A percentile compares a stretch with the other conserved stretches of the same genome.
phyloP scores from a whole-genome alignment of 306 rosid genomes.

The Styphnolobium japonicum region DNA sequence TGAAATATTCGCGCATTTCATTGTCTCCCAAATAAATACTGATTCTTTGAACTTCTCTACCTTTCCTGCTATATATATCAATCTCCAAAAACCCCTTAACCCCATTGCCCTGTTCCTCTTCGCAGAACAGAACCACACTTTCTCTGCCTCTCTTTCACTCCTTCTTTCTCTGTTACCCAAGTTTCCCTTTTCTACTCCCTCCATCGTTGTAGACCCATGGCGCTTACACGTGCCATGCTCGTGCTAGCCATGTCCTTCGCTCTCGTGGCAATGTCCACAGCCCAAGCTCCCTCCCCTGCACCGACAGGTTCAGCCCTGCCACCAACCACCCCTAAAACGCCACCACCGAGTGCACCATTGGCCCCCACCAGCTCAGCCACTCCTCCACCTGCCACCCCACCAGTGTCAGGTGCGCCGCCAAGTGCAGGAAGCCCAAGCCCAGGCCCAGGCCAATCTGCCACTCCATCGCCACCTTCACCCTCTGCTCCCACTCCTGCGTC shows the following conservation, averaged over 20 bases:
- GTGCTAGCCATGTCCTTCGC: constrained; percentile 34
- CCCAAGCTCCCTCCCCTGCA: constrained; percentile 47
- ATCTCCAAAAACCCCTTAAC: background rate
- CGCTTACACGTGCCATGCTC: constrained; percentile 46
- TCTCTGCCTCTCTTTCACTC: background rate
- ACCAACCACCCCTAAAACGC: background rate
- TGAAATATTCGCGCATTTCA: constrained; percentile 22
- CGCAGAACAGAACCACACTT: background rate
- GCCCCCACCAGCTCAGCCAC: background rate
- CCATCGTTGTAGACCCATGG: constrained; percentile 40
- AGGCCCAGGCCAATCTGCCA: constrained; percentile 8
- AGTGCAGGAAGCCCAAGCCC: background rate
- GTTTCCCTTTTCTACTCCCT: background rate
- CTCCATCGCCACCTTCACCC: constrained; percentile 4
- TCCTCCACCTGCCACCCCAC: constrained; percentile 27
- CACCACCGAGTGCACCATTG: background rate
- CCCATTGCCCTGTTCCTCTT: constrained; percentile 29
- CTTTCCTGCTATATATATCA: constrained; percentile 37
- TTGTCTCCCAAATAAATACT: background rate
- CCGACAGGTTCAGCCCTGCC: constrained; percentile 15
- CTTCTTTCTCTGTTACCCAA: background rate
- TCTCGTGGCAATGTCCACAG: constrained; percentile 45
- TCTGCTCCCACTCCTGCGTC: background rate
- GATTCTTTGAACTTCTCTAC: background rate
- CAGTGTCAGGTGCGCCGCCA: background rate